Evolutionary conservation across 2,329 filamentous ascomycete species (phyloP).

Genomic region (Cordyceps cateniannulata): DNA sequence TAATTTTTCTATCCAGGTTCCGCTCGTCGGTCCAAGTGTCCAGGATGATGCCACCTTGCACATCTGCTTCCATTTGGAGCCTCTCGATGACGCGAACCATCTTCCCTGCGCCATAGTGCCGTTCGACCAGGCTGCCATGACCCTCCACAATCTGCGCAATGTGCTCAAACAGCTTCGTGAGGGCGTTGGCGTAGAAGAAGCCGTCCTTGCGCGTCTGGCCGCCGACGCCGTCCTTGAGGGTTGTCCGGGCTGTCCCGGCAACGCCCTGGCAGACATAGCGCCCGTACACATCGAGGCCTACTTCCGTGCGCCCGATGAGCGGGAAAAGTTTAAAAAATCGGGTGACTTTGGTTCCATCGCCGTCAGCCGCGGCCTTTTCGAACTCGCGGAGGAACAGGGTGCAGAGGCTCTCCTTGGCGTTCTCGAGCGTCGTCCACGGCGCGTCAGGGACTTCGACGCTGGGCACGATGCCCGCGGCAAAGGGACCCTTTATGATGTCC

Average conservation of each 20-base stretch:
- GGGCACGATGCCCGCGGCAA: slow-evolving; percentile 87
- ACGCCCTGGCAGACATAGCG: slow-evolving; percentile 95
- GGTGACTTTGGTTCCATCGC: slow-evolving; percentile 84
- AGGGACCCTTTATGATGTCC: slow-evolving; percentile 73
- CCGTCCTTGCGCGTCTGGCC: slow-evolving; percentile 53
- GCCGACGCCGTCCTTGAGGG: slow-evolving; percentile 63
- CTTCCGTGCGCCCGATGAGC: slow-evolving; percentile 79
- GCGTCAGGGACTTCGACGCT: slow-evolving; percentile 93
- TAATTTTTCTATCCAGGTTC: slow-evolving; percentile 75
- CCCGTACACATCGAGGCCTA: slow-evolving; percentile 90
- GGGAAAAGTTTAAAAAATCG: slow-evolving; percentile 98
- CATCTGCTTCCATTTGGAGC: slow-evolving; percentile 88
- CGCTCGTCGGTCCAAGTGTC: slow-evolving; percentile 95
- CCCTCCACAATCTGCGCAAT: slow-evolving; percentile 94
- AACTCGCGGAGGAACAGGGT: slow-evolving; percentile 90
- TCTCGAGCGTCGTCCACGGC: slow-evolving; percentile 78
- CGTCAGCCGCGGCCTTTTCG: slow-evolving; percentile 79
- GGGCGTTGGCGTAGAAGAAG: slow-evolving; percentile 84
- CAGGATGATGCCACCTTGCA: slow-evolving; percentile 90
- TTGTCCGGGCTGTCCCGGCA: slow-evolving; percentile 72
- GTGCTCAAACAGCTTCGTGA: slow-evolving; percentile 93
- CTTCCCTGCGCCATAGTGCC: slow-evolving; percentile 86
- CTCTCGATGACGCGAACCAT: slow-evolving; percentile 94
- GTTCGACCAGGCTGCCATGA: slow-evolving; percentile 83
- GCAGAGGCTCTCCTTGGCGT: slow-evolving; percentile 83